Base-by-base conservation (phyloP, 768 basidiomycete species). In the Russula ochroleuca region DNA sequence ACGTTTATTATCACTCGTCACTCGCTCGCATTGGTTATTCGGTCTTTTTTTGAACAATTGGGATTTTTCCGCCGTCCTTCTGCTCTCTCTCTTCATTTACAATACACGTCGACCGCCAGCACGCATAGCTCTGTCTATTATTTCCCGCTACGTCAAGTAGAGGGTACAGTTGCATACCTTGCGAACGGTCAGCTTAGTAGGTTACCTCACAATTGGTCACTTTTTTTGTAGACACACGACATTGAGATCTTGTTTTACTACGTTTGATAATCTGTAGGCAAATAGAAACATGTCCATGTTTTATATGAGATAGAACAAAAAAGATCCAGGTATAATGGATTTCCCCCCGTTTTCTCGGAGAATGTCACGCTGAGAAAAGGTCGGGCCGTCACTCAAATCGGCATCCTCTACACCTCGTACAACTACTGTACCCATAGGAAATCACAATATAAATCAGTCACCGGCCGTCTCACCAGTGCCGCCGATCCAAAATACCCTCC, bases 401-500 rank as follows among this genome's bases (percentile, higher is more conserved):
- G 19, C 41, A 43, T 43, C 19, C 19, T n/a, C n/a, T 4, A 21
- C n/a, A 45, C 43, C 43, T 45, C 43, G 19, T 45, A n/a, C 43
- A 19, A 8, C 35, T 19, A 43, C 9, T 9, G 2, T 43, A 43
- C 19, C n/a, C 3, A 10, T 17, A 2, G 38, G 38, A 10, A 41
- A 45, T 45, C 43, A 45, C 19, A 45, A n/a, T n/a, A 45, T n/a
- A 7, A 5, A 23, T 59, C 57, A 49, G 14, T 75, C 74, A 35
- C 75, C 75, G 6, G 73, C 28, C 69, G 73, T 66, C 67, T 75
- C 41, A 71, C 73, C 68, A 75, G 76, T 23, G 23, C 88, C 88
- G 0, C 91, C 91, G 11, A 92, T 75, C 91, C 91, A 94, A 70
- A 93, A 85, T 14, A 93, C 82, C 23, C 91, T 78, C 81, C 85